These are phyloP conservation scores for Botrytis hyacinthi DNA, from an alignment of 2,329 filamentous ascomycete genomes.

Conservation along the genomic window DNA sequence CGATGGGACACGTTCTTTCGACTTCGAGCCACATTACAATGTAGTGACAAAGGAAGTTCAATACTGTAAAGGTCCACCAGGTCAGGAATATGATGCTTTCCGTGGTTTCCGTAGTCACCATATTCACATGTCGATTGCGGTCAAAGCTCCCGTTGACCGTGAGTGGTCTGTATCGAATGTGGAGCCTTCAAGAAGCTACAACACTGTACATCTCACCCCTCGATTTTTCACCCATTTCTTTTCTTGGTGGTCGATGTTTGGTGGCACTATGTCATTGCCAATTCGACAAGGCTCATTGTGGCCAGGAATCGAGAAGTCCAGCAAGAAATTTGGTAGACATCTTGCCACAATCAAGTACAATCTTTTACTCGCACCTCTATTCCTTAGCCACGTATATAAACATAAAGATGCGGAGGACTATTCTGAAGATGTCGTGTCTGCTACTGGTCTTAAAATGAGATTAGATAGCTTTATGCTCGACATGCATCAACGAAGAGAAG, in stretches of 20 bases:
- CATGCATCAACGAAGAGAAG: conserved; percentile 88
- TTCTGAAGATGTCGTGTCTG: conserved; percentile 73
- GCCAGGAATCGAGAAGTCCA: conserved; percentile 91
- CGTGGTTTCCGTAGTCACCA: conserved; percentile 94
- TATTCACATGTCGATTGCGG: conserved; percentile 90
- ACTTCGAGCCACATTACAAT: conserved; percentile 90
- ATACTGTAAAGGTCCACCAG: conserved; percentile 59
- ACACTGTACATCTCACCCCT: conserved; percentile 90
- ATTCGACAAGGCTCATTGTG: conserved; percentile 89
- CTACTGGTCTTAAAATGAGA: conserved; percentile 93
- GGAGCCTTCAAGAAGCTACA: conserved; percentile 85
- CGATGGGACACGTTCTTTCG: conserved; percentile 70
- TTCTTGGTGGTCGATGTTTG: conserved; percentile 96
- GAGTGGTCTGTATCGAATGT: conserved; percentile 78
- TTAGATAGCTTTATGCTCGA: conserved; percentile 98
- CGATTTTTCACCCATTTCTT: conserved; percentile 99
- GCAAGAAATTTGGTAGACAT: conserved; percentile 97
- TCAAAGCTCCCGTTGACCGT: conserved; percentile 80
- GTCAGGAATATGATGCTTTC: conserved; percentile 81
- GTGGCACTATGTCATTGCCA: conserved; percentile 89
- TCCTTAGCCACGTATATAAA: conserved; percentile 96
- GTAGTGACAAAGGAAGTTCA: conserved; percentile 81
- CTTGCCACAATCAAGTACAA: conserved; percentile 99
- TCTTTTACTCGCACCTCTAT: conserved; percentile 84
- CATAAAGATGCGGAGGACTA: conserved; percentile 94